phyloP scores from a whole-genome alignment of 2,329 filamentous ascomycete species.

The Penicillium vulpinum region DNA sequence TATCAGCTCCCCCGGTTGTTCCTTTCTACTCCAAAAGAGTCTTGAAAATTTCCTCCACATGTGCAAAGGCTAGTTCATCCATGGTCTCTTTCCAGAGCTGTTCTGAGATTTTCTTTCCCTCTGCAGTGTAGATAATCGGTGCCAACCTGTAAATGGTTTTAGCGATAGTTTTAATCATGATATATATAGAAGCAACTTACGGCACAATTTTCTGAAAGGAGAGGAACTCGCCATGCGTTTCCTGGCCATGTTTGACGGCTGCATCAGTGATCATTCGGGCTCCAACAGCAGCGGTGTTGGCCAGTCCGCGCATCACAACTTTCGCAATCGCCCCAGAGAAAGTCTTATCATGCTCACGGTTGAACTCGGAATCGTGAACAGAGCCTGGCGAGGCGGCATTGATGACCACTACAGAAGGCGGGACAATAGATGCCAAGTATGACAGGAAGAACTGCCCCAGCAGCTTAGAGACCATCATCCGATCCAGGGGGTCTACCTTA shows the following conservation, averaged over 20 bases:
- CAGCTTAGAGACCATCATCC: slow-evolving; percentile 14
- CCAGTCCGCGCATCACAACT: not conserved
- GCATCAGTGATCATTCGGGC: slow-evolving; percentile 8
- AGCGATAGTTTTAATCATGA: not conserved
- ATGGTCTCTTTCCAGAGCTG: slow-evolving; percentile 39
- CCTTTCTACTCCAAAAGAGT: not conserved
- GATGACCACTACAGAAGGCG: slow-evolving; percentile 5
- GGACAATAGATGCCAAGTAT: not conserved
- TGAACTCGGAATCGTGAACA: slow-evolving; percentile 3
- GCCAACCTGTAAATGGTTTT: not conserved
- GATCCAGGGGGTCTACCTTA: slow-evolving; percentile 9
- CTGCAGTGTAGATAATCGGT: slow-evolving; percentile 31
- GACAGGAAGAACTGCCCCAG: slow-evolving; percentile 17
- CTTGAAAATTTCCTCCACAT: slow-evolving; percentile 9
- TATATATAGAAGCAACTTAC: slow-evolving; percentile 2
- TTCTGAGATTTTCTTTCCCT: slow-evolving; percentile 39
- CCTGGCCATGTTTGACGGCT: slow-evolving; percentile 2
- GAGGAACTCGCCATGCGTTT: slow-evolving; percentile 12
- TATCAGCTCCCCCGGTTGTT: no score
- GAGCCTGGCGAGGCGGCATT: slow-evolving; percentile 2
- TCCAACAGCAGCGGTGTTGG: slow-evolving; percentile 3
- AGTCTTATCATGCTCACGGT: slow-evolving; percentile 1
- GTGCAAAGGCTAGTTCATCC: slow-evolving; percentile 22
- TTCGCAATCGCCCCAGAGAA: not conserved
- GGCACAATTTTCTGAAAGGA: slow-evolving; percentile 12